Evolutionary conservation across 2,329 filamentous ascomycete genomes (phyloP), one percentile per base, ranked within the genome.

Genomic region (Fonsecaea multimorphosa): DNA sequence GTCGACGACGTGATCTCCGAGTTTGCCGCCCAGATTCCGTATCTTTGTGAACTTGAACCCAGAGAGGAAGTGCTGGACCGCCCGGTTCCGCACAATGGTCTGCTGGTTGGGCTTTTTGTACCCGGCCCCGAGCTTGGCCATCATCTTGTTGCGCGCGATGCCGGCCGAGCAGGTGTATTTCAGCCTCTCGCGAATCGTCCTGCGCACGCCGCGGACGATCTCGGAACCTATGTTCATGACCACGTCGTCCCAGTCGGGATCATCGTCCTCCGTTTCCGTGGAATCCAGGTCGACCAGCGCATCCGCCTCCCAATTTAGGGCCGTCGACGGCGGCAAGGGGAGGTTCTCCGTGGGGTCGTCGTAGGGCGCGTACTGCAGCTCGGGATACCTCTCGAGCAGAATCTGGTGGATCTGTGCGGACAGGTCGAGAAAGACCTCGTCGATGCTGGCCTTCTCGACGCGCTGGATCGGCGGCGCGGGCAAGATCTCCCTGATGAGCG

Each of bases 171-270:
- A 97, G 3, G 94, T 98, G 76, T 97, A 99, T 61, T 88, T 86
- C 59, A 98, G 80, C 69, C 85, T 83, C 53, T 90, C 84, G 70
- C 84, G 87, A 64, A 99, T 85, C 58, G 85, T 82, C 24, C 82
- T 82, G 58, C 95, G 87, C 19, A 98, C 85, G 66, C 87, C 84
- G 22, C 92, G 87, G 36, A 97, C 88, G 72, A 98, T 95, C 74
- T 97, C 93, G 1, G 93, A 93, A 0, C 91, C 95, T 73, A 97
- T 87, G 32, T 92, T 83, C 75, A 96, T 91, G 16, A 87, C 91
- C 70, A 98, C 85, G 80, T 99, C 95, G 76, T 99, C 94, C 95
- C 95, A 99, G 78, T 99, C 95, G 0, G 92, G 92, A 73, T 96
- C 90, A 71, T 90, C 85, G 22, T 89, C 85, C 77, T 96, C 93